A percentile compares a stretch with the other conserved stretches of the same genome.
Evolutionary conservation across 1,284 basidiomycete genomes (phyloP).

Genomic region (Moesziomyces parantarcticus): DNA sequence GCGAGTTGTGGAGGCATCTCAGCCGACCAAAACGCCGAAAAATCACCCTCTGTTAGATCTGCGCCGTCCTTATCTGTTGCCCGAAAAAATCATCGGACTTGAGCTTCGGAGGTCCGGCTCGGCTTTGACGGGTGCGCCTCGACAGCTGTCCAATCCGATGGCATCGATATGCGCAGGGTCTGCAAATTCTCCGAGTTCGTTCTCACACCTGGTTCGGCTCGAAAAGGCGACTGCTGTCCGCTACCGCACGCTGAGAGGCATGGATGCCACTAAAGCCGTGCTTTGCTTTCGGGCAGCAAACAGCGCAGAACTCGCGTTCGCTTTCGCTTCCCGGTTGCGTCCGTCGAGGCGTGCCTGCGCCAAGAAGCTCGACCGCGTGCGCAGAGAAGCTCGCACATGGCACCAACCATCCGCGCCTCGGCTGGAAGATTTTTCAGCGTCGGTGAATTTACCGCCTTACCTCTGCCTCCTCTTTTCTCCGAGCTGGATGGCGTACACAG

Average conservation of each 20-base stretch:
- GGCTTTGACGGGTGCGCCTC: conserved; percentile 26
- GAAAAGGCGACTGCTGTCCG: not conserved
- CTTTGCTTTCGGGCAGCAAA: no score
- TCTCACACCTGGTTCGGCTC: not conserved
- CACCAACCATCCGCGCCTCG: not conserved
- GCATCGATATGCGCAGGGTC: conserved; percentile 1
- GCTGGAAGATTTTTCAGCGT: not conserved
- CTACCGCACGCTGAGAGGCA: not conserved
- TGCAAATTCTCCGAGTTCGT: conserved; percentile 9
- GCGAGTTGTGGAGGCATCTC: conserved; percentile 7
- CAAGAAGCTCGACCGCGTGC: not conserved
- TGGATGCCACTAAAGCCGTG: not conserved
- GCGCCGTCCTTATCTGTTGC: not conserved
- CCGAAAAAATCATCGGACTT: not conserved
- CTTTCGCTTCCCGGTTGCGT: not conserved
- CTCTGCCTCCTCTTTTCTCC: conserved; percentile 10
- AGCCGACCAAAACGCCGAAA: conserved; percentile 4
- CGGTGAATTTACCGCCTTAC: conserved; percentile 7
- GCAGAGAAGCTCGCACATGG: not conserved
- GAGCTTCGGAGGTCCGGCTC: not conserved
- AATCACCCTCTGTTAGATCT: conserved; percentile 7
- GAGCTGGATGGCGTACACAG: not conserved
- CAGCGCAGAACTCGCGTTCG: no score
- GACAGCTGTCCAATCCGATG: conserved; percentile 4
- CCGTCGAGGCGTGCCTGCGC: no score